Base-by-base conservation (phyloP, 495 filamentous ascomycete species). In the Echria macrotheca region DNA sequence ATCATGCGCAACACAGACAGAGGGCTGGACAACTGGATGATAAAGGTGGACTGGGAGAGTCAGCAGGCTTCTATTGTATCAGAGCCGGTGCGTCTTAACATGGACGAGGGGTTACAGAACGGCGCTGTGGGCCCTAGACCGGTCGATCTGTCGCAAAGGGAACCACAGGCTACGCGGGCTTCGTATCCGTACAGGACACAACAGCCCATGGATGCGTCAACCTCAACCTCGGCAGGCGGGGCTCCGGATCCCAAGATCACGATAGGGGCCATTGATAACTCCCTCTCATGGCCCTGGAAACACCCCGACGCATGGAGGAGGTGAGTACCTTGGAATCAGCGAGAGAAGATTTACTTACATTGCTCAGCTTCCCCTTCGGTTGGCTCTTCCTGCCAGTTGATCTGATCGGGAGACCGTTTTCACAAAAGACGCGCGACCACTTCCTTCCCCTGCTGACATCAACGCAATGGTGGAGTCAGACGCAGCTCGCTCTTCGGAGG, bases 21-120 rank as follows among this genome's bases (percentile, higher is more conserved):
- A 67, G 93, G 93, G 9, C 71, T 96, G 51, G 93, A 99, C 65
- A 99, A 99, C 52, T 99, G 93, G 93, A 99, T 99, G 93, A 89
- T 99, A 56, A 91, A 86, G 59, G 87, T 99, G 19, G 89, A 97
- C 62, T 87, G 80, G 79, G 76, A 86, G 38, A 83, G 76, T 18
- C 79, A 93, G 57, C 75, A 86, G 59, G 91, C 90, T 10, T 87
- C 85, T 8, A 88, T 98, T 39, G 82, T 85, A 29, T 86, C 87
- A 1, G 89, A 96, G 15, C 89, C 88, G 18, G 81, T 86, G 1
- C 83, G 83, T 39, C 67, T 83, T 49, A 82, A 85, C 44, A 70
- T 70, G 63, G n/a, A n/a, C n/a, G 61, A 69, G 9, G 70, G 74
- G 11, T 51, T 62, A 33, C 58, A 65, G 17, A 69, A 74, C 35